Conservation (phyloP, 1,139 yeast genomes). For the Saccharomyces hybrid region DNA sequence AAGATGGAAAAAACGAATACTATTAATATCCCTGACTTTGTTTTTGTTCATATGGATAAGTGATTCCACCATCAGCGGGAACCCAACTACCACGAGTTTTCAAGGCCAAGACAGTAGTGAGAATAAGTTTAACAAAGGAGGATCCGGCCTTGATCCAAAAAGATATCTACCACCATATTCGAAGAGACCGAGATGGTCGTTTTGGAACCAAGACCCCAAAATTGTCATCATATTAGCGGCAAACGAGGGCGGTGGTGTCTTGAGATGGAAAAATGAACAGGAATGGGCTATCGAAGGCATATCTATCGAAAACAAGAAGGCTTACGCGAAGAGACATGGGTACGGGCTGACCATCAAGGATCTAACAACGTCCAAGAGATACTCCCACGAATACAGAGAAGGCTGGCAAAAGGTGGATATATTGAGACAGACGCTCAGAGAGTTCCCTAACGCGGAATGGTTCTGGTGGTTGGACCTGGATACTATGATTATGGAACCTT, state of each 20-base stretch:
- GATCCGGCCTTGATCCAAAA: neutral
- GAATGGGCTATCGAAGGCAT: constrained; percentile 96
- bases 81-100: neutral
- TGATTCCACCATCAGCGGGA: neutral
- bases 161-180: neutral
- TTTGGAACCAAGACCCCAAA: constrained; percentile 36
- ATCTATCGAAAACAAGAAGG: constrained; percentile 81
- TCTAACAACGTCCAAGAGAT: constrained; percentile 77
- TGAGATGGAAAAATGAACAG: constrained; percentile 95
- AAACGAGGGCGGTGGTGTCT: constrained; percentile 96
- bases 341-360: constrained; percentile 86
- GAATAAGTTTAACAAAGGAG: neutral
- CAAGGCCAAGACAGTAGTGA: neutral
- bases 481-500: constrained; percentile 95
- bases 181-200: constrained; percentile 3
- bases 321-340: constrained; percentile 83
- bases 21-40: neutral
- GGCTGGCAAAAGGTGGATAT: constrained; percentile 97
- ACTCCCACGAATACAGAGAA: constrained; percentile 96
- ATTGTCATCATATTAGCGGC: constrained; percentile 89
- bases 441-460: constrained; percentile 94
- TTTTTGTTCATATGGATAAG: neutral
- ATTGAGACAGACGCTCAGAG: constrained; percentile 90
- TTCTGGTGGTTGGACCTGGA: constrained; percentile 98
- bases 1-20: neutral